phyloP scores from a whole-genome alignment of 306 rosid genomes.

The Trifolium repens region DNA sequence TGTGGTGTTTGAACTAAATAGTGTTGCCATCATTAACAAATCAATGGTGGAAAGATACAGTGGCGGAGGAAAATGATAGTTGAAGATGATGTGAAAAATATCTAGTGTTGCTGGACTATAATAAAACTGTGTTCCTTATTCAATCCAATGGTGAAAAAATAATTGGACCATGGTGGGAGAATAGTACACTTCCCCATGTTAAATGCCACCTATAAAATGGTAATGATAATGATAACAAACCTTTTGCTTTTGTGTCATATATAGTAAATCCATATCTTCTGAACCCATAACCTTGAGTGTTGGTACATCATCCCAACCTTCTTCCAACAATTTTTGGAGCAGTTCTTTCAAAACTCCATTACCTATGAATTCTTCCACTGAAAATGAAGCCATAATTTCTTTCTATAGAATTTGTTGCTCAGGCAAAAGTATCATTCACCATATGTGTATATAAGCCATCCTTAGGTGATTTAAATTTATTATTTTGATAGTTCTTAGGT shows the following conservation, averaged over 20 bases:
- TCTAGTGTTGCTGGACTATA: no score
- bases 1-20: no score
- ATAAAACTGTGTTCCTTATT: no score
- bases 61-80: no score
- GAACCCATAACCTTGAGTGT: constrained; percentile 80
- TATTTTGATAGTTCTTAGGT: neutral
- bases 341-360: constrained; percentile 71
- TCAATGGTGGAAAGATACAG: no score
- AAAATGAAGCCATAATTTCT: constrained; percentile 73
- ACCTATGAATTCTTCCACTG: constrained; percentile 82
- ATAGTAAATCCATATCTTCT: constrained; percentile 76
- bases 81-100: neutral
- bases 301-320: constrained; percentile 96
- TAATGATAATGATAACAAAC: constrained; percentile 42
- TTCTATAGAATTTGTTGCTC: constrained; percentile 15
- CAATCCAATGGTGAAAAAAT: no score
- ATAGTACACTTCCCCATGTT: no score
- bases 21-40: no score
- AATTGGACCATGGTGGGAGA: no score
- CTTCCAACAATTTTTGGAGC: constrained; percentile 69
- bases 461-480: constrained; percentile 4
- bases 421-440: constrained; percentile 8
- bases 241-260: constrained; percentile 80
- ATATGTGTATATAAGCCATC: constrained; percentile 21
- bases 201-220: no score